Evolutionary conservation across 2,329 filamentous ascomycete genomes (phyloP).

Genomic region (Hansfordia pulvinata): DNA sequence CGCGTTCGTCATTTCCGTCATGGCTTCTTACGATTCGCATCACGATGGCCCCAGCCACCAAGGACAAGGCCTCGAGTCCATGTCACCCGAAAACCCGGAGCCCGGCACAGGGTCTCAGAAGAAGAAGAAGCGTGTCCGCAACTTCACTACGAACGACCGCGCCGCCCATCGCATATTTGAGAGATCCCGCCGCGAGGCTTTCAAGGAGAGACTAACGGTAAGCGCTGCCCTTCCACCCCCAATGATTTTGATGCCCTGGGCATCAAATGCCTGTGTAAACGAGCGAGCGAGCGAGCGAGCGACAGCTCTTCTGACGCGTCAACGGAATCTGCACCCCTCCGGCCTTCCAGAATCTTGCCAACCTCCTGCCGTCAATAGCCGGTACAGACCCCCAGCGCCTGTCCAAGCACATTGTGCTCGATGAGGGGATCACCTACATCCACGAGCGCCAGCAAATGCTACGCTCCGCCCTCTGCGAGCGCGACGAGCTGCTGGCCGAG

Average conservation of each 20-base stretch:
- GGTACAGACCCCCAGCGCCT: constrained; percentile 20
- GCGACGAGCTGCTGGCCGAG: constrained; percentile 9
- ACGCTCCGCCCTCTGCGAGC: constrained; percentile 6
- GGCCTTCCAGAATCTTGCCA: constrained; percentile 19
- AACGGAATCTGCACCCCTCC: no score
- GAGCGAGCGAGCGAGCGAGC: no score
- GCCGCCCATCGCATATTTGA: constrained; percentile 25
- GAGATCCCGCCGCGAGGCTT: constrained; percentile 24
- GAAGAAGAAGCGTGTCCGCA: constrained; percentile 21
- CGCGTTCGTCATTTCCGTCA: no score
- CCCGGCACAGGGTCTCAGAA: no score
- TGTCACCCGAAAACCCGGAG: no score
- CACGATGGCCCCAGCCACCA: no score
- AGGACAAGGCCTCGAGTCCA: no score
- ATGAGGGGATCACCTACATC: constrained; percentile 20
- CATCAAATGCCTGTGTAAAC: no score
- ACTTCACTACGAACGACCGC: constrained; percentile 25
- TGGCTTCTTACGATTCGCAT: no score
- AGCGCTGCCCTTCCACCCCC: constrained; percentile 7
- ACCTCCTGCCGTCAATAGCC: constrained; percentile 18
- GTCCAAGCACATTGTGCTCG: constrained; percentile 24
- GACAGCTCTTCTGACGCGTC: no score
- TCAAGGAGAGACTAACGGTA: constrained; percentile 22
- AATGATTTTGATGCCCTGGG: no score
- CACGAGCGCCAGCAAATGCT: constrained; percentile 11